Base-by-base conservation (phyloP, 2,329 filamentous ascomycete species). In the Penicillium sp. region DNA sequence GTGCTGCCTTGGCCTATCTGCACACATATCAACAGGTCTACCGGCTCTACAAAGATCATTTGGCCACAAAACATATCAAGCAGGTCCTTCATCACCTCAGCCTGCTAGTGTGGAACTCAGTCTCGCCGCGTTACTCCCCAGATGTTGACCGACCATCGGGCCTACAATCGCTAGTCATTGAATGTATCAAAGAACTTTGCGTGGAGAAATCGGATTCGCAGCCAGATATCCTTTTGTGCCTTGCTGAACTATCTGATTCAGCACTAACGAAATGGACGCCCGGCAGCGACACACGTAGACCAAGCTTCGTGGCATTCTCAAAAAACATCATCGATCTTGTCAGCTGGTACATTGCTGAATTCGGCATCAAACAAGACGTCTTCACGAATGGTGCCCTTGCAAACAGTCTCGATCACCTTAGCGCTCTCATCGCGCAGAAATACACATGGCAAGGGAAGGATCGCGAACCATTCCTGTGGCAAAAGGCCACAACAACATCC, bases 281-380 rank as follows among this genome's bases (percentile, higher is more conserved):
- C 19, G 71, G 57, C 51, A 74, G 59, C 51, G 71, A 70, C 61
- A 69, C 64, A 47, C 71, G 76, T 47, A 84, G 84, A 53, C 88
- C 90, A 7, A 96, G 91, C 0, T 97, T 91, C 67, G 85, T 99
- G 51, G 93, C 94, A 32, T 83, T 97, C 67, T 91, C 92, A 1
- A 96, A 94, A 70, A 84, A 84, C 18, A 85, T 88, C 55, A 94
- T 96, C 81, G 76, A 80, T 2, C 82, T 91, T 42, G 72, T 95
- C 19, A 68, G 65, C 44, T 75, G 73, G 72, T 76, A 76, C 53
- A 62, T 76, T 42, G 55, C 63, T 7, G 71, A 73, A 1, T 64
- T 73, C 48, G 74, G 73, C 1, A 73, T 76, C 48, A 84, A 89
- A 23, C 67, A 76, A n/a, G 84, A 88, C 34, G 83, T 96, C 0